Evolutionary conservation across 441 rosid genomes (phyloP), one percentile per base, ranked within the genome.

Genomic region (Euphorbia celastroides): DNA sequence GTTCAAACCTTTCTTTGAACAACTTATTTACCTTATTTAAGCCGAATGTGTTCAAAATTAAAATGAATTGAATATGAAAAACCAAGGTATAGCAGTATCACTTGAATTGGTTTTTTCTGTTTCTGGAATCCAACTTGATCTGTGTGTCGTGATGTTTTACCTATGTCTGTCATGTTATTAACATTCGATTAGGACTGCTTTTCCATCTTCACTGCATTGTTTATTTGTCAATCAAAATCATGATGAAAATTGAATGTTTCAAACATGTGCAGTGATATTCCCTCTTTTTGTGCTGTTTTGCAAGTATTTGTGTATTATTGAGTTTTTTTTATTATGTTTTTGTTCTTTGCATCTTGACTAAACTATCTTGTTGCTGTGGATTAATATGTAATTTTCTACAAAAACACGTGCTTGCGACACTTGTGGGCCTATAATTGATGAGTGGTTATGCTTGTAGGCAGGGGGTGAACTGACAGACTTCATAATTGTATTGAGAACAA

Each of bases 381-480:
- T 10, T 19, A 20, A 50, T 19, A 19, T 5, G 52, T 25, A 50
- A 20, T 50, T 12, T 50, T 50, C 52, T 42, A 42, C 50, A 42
- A 2, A 42, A 19, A 17, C 52, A 46, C 52, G 7, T 22, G 7
- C 22, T 7, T 20, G 25, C 14, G 20, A 16, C n/a, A 46, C 52
- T 42, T 46, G 22, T 8, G 16, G 41, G 30, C 54, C 48, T 68
- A n/a, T 71, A 17, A 70, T 19, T 26, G 32, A 28, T 19, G 27
- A 25, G 52, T 54, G 41, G 9, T 57, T 72, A 16, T 71, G 27
- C 17, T 25, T 74, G 70, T 88, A 94, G 99, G 97, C 86, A 31
- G 99, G 99, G 66, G 99, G 99, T 71, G 97, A 94, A 83, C 72
- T 92, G 73, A 84, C 93, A 20, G 97, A 94, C 78, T 94, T 88